Evolutionary conservation across 2,329 filamentous ascomycete species (phyloP).

Genomic region (Didymella segeticola): DNA sequence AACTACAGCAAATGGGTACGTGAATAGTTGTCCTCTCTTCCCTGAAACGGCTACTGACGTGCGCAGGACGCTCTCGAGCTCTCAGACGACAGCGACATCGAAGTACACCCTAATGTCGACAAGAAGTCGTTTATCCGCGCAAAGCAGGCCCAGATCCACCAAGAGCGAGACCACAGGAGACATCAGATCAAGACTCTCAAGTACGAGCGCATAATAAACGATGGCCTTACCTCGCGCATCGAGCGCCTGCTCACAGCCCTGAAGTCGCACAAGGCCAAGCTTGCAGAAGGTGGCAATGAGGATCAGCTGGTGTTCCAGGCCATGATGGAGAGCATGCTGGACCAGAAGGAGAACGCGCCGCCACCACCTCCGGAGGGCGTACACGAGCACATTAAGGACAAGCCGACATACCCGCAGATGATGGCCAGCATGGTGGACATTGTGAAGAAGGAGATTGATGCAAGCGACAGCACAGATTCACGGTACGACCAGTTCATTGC

Average conservation of each 20-base stretch:
- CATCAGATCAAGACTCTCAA: conserved; percentile 89
- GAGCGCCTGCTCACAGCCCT: conserved; percentile 77
- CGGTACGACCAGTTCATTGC: conserved; percentile 77
- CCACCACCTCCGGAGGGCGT: conserved; percentile 82
- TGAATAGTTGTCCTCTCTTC: conserved; percentile 1
- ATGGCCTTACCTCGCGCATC: conserved; percentile 86
- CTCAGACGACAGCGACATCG: conserved; percentile 96
- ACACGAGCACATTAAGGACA: conserved; percentile 74
- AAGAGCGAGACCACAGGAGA: conserved; percentile 83
- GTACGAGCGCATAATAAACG: conserved; percentile 92
- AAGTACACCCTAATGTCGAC: conserved; percentile 98
- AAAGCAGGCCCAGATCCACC: conserved; percentile 96
- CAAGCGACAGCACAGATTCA: conserved; percentile 68
- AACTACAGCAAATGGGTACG: conserved; percentile 77
- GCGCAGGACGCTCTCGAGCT: conserved; percentile 85
- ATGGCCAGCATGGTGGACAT: conserved; percentile 95
- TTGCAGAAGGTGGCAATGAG: conserved; percentile 56
- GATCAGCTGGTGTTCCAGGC: conserved; percentile 85
- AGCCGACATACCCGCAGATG: conserved; percentile 94
- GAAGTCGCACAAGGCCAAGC: conserved; percentile 69
- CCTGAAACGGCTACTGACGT: conserved; percentile 11
- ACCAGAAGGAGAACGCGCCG: conserved; percentile 62
- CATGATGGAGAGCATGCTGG: conserved; percentile 79
- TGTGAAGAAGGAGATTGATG: conserved; percentile 84
- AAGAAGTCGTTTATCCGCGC: conserved; percentile 98